Evolutionary conservation across 1,284 basidiomycete genomes (phyloP), one percentile per base, ranked within the genome.

Genomic region (Cutaneotrichosporon sp.): DNA sequence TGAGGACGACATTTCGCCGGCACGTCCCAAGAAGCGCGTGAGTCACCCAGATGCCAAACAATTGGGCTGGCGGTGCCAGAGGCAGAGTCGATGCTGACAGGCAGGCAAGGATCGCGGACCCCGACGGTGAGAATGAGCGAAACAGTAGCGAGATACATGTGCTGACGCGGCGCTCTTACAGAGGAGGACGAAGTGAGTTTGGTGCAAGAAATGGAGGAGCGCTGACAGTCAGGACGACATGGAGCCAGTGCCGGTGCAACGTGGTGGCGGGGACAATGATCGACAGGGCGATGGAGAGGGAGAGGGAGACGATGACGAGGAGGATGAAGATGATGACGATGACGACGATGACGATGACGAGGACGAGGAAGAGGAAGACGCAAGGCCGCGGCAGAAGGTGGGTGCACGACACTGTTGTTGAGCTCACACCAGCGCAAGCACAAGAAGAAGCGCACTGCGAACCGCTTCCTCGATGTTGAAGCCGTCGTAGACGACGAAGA

Each of bases 401-500:
- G 35, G 33, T 39, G 26, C 33, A 26, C 43, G 34, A 25, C 35
- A 19, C 14, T 5, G 29, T 9, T 34, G 46, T 10, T 26, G 41
- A 22, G 39, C 39, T 37, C 37, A 42, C 29, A 20, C 52, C 52
- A 35, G 37, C 57, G 46, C 49, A 51, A 51, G 41, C 59, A 48
- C 43, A 48, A 57, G 48, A 59, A 61, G 54, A 84, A 85, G 42
- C 66, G 78, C 56, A n/a, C n/a, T n/a, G 77, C 83, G 29, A 88
- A 84, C 69, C 85, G 86, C 61, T 97, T 92, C 84, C 79, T 97
- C 65, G 93, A 97, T 84, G 82, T 93, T 57, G 90, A 96, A 76
- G 93, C 91, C 57, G 90, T 92, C 67, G 89, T 91, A 26, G 88
- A 88, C 63, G 88, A 90, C 46, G 93, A 97, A 49, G 91, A 94